A percentile compares a stretch with the other conserved stretches of the same genome.
phyloP scores from a whole-genome alignment of 805 yeast species.

The Limtongia smithiae region DNA sequence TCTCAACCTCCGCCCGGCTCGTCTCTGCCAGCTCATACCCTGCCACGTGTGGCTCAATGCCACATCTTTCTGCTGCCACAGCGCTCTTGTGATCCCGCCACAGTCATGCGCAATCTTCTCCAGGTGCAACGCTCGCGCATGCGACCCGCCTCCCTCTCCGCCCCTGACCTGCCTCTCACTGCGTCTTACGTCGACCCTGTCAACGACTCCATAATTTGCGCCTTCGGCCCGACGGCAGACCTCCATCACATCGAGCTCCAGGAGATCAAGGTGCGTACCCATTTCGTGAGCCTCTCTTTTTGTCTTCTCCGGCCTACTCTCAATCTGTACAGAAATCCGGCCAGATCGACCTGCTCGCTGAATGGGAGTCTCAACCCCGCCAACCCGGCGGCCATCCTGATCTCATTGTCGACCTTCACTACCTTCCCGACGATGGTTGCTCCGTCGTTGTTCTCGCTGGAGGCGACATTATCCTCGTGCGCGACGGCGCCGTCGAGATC shows the following conservation, averaged over 20 bases:
- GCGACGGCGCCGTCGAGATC: slow-evolving; percentile 47
- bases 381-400: not conserved
- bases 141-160: slow-evolving; percentile 51
- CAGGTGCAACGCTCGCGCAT: slow-evolving; percentile 34
- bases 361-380: slow-evolving; percentile 48
- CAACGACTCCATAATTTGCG: slow-evolving; percentile 67
- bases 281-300: not conserved
- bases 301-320: not conserved
- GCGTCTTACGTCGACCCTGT: slow-evolving; percentile 66
- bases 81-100: not conserved
- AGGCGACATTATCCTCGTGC: slow-evolving; percentile 64
- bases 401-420: slow-evolving; percentile 13
- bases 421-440: slow-evolving; percentile 14
- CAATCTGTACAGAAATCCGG: not conserved
- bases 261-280: slow-evolving; percentile 4
- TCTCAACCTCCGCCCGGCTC: too few relatives aligned
- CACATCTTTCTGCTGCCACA: too few relatives aligned
- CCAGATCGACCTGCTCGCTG: slow-evolving; percentile 17
- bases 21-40: too few relatives aligned
- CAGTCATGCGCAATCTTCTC: slow-evolving; percentile 21
- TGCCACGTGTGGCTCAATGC: too few relatives aligned
- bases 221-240: slow-evolving; percentile 45
- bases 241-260: slow-evolving; percentile 8
- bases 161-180: slow-evolving; percentile 57
- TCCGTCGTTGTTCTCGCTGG: slow-evolving; percentile 52